Conservation (phyloP, 2,329 filamentous ascomycete species). For the Davidsoniella virescens region DNA sequence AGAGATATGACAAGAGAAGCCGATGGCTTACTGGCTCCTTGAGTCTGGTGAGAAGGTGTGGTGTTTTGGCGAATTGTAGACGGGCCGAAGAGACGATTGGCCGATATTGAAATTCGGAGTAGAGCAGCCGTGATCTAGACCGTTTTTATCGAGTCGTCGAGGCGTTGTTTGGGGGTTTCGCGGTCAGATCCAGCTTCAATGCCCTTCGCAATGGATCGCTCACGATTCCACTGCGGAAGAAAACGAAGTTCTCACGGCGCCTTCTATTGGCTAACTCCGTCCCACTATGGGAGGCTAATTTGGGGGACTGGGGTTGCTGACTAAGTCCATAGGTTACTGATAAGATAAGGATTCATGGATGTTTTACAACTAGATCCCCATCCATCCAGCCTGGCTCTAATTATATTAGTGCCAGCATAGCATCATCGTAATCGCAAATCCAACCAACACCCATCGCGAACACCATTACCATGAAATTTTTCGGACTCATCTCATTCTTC, state of each 20-base stretch:
- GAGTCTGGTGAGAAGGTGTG: background rate
- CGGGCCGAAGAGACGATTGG: background rate
- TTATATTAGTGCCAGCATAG: background rate
- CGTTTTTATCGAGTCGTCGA: too few species aligned
- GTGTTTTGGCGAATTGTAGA: background rate
- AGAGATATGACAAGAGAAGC: too few species aligned
- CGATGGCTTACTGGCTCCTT: too few species aligned
- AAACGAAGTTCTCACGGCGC: constrained; percentile 6
- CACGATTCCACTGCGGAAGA: constrained; percentile 1
- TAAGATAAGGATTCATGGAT: constrained; percentile 9
- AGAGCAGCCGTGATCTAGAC: too few species aligned
- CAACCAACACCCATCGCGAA: background rate
- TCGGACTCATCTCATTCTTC: constrained; percentile 8
- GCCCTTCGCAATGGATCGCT: background rate
- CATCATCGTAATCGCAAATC: background rate
- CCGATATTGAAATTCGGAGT: background rate
- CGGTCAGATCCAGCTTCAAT: background rate
- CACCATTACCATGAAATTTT: background rate
- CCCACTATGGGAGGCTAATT: background rate
- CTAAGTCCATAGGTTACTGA: constrained; percentile 4
- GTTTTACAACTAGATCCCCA: background rate
- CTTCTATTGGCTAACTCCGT: constrained; percentile 8
- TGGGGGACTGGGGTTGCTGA: constrained; percentile 1
- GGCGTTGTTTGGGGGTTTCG: too few species aligned
- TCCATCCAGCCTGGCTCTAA: background rate